A percentile compares a stretch with the other conserved stretches of the same genome.
These are phyloP conservation scores for Rhynchosporium graminicola DNA, from an alignment of 2,329 filamentous ascomycete species.

Conservation along the genomic window DNA sequence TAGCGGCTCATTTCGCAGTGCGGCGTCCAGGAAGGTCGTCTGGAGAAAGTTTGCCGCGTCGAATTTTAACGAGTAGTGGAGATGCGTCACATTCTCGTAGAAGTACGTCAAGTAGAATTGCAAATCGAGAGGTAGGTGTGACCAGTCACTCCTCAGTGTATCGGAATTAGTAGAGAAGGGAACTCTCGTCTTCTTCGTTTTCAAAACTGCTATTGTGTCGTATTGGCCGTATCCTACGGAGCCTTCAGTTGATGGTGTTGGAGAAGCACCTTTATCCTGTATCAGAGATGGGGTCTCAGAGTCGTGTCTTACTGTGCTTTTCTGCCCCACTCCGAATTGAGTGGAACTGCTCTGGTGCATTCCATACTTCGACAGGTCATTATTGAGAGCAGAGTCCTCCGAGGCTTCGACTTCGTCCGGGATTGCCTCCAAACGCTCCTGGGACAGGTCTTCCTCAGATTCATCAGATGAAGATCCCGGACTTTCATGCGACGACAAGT, in stretches of 20 bases:
- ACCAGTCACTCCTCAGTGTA: constrained; percentile 48
- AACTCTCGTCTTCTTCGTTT: constrained; percentile 28
- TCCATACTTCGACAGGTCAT: constrained; percentile 33
- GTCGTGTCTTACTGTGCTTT: constrained; percentile 45
- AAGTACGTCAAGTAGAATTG: constrained; percentile 80
- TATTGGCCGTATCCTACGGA: constrained; percentile 36
- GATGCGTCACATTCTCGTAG: constrained; percentile 72
- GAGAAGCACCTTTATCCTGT: constrained; percentile 53
- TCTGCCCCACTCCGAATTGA: constrained; percentile 44
- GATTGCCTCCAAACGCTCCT: constrained; percentile 54
- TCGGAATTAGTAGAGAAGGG: constrained; percentile 34
- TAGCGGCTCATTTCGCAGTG: constrained; percentile 75
- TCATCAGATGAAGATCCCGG: constrained; percentile 57
- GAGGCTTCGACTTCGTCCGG: constrained; percentile 53
- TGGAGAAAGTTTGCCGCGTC: constrained; percentile 75
- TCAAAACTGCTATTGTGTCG: constrained; percentile 20
- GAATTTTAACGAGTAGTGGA: constrained; percentile 78
- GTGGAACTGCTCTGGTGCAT: constrained; percentile 44
- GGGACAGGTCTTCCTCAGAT: constrained; percentile 49
- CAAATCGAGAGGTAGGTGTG: constrained; percentile 66
- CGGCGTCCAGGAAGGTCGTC: constrained; percentile 68
- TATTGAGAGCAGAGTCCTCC: constrained; percentile 28
- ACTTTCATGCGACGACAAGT: constrained; percentile 36
- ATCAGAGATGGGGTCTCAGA: constrained; percentile 58
- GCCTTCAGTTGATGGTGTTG: constrained; percentile 51